These are phyloP conservation scores for Solanum chacoense DNA, from an alignment of 305 asterid genomes.

Conservation along the genomic window DNA sequence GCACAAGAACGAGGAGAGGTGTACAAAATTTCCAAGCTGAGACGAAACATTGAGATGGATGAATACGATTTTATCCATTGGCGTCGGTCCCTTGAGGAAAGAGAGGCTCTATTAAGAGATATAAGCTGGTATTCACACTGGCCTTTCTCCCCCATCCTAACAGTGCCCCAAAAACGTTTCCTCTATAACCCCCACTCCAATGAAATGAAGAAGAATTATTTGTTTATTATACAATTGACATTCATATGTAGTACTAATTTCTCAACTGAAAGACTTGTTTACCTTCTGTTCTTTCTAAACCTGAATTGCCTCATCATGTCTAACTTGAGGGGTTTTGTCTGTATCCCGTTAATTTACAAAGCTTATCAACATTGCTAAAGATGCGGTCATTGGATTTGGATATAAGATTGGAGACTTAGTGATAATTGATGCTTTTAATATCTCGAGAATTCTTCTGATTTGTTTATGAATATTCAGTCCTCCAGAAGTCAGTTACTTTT, in stretches of 20 bases:
- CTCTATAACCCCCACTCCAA: background rate
- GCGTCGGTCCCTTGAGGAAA: constrained; percentile 92
- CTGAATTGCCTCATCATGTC: background rate
- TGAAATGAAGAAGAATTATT: background rate
- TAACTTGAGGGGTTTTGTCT: background rate
- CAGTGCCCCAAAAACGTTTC: background rate
- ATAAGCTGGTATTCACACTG: constrained; percentile 59
- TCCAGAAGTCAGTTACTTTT: background rate
- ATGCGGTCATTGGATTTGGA: background rate
- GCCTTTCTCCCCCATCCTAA: background rate
- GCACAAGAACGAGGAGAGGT: constrained; percentile 69
- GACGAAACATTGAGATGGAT: constrained; percentile 90
- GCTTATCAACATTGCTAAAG: background rate
- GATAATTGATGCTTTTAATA: background rate
- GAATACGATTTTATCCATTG: constrained; percentile 89
- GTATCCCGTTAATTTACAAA: background rate
- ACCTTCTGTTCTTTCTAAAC: background rate
- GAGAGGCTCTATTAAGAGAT: constrained; percentile 89
- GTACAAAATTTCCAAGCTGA: constrained; percentile 48
- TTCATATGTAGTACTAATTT: background rate
- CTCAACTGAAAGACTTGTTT: background rate
- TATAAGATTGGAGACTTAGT: background rate
- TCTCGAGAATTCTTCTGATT: background rate
- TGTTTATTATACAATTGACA: background rate
- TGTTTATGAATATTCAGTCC: background rate